These are phyloP conservation scores for Trichoderma guizhouense DNA, from an alignment of 2,329 filamentous ascomycete species.

Conservation along the genomic window DNA sequence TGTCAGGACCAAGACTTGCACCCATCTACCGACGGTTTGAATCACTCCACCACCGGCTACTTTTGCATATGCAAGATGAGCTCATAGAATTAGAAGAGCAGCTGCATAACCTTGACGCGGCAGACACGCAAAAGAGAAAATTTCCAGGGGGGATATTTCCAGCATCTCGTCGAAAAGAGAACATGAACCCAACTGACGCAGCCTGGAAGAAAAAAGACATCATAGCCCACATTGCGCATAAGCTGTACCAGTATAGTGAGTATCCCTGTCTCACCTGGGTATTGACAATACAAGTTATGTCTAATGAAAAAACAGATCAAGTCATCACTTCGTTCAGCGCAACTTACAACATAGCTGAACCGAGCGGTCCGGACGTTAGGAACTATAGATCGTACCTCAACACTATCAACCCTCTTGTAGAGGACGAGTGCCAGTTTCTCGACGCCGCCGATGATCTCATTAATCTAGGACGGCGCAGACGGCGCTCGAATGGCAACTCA, in stretches of 20 bases:
- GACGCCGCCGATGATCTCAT: slow-evolving; percentile 54
- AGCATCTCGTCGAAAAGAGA: slow-evolving; percentile 58
- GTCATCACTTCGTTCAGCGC: slow-evolving; percentile 57
- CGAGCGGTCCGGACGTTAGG: slow-evolving; percentile 46
- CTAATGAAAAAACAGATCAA: slow-evolving; percentile 42
- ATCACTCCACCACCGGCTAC: slow-evolving; percentile 73
- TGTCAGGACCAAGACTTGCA: slow-evolving; percentile 30
- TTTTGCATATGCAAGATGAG: slow-evolving; percentile 84
- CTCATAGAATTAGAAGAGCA: slow-evolving; percentile 77
- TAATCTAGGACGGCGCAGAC: slow-evolving; percentile 26
- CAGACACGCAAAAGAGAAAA: slow-evolving; percentile 48
- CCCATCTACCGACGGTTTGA: slow-evolving; percentile 84
- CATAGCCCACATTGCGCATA: slow-evolving; percentile 60
- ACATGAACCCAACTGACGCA: slow-evolving; percentile 51
- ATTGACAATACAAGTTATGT: neutral
- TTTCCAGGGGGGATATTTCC: slow-evolving; percentile 46
- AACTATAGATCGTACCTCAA: slow-evolving; percentile 53
- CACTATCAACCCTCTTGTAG: slow-evolving; percentile 52
- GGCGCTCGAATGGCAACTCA: slow-evolving; percentile 9
- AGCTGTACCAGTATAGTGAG: slow-evolving; percentile 66
- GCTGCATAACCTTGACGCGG: slow-evolving; percentile 63
- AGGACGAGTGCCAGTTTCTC: slow-evolving; percentile 59
- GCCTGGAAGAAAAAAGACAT: slow-evolving; percentile 60
- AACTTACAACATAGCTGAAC: slow-evolving; percentile 47
- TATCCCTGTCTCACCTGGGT: neutral